phyloP scores from a whole-genome alignment of 2,329 filamentous ascomycete species.

The Aspergillus amoenus region DNA sequence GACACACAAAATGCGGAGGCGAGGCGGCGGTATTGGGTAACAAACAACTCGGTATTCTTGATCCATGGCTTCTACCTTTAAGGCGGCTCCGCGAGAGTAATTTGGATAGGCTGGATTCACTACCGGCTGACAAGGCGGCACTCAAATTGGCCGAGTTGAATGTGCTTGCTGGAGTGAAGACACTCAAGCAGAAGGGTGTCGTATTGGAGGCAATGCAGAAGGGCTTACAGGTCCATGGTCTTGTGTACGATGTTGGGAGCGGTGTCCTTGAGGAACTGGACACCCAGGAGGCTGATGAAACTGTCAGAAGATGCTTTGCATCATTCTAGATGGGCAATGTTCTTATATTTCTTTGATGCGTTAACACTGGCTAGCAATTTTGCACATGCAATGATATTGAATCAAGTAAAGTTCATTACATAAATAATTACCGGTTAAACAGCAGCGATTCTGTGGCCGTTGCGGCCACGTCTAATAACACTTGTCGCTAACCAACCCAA shows the following conservation, averaged over 20 bases:
- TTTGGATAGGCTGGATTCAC: constrained; percentile 48
- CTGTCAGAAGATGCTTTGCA: constrained; percentile 37
- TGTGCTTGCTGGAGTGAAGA: constrained; percentile 66
- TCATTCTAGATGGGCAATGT: constrained; percentile 39
- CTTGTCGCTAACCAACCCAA: not conserved
- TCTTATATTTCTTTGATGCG: not conserved
- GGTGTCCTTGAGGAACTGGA: constrained; percentile 57
- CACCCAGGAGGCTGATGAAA: constrained; percentile 41
- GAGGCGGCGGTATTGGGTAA: constrained; percentile 57
- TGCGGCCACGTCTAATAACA: no score
- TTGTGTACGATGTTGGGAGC: constrained; percentile 66
- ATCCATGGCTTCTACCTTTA: constrained; percentile 62
- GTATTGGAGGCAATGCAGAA: constrained; percentile 72
- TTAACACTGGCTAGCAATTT: not conserved
- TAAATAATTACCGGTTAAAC: no score
- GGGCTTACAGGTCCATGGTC: constrained; percentile 73
- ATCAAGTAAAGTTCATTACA: no score
- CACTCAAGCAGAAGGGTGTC: constrained; percentile 66
- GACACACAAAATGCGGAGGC: constrained; percentile 62
- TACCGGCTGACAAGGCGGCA: constrained; percentile 51
- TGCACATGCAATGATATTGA: not conserved
- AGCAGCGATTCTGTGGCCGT: no score
- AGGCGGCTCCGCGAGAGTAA: constrained; percentile 56
- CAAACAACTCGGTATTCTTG: constrained; percentile 58
- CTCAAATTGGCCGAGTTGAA: constrained; percentile 73